Evolutionary conservation across 805 yeast species (phyloP), one percentile per base, ranked within the genome.

Genomic region (Candida koratica): DNA sequence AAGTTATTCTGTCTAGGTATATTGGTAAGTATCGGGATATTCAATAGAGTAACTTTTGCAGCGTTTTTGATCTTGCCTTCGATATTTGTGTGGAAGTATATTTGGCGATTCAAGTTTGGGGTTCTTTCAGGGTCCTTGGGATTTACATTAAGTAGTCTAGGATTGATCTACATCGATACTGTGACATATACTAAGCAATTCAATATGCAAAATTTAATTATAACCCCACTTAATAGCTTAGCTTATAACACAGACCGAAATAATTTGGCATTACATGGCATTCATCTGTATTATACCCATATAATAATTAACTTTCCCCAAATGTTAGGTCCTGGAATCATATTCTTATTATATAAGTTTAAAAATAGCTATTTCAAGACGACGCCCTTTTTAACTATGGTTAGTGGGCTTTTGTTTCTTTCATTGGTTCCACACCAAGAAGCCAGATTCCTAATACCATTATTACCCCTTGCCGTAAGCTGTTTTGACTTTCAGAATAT

Each of bases 381-480:
- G 1, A 62, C 81, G 2, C 79, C 89, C 1, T 72, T 77, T 43
- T 58, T 79, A 25, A 58, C 89, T 1, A 64, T 81, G 0, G 38
- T 75, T 2, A 77, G 95, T 4, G 94, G 88, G 0, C 17, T 85
- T 1, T 4, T 66, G 0, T 37, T 76, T 3, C 63, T 93, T 17
- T 86, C 97, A 0, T 2, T 77, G 0, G 70, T 87, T 15, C 95
- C 94, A 11, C 99, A 93, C 56, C 99, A 93, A 56, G 99, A 93
- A 53, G 67, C 87, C n/a, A 66, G 99, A 36, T 93, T 93, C 53
- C 59, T 94, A 28, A 53, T 79, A 0, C 97, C 98, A 0, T 52
- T 82, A 14, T 63, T 84, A 1, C 97, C 98, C 0, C 60, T 89
- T 8, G 52, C 77, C 6, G 73, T 80, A 41, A 68, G 79, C 11